Base-by-base conservation (phyloP, 352 stramenopile genomes). In the Globisporangium uncinulatum region DNA sequence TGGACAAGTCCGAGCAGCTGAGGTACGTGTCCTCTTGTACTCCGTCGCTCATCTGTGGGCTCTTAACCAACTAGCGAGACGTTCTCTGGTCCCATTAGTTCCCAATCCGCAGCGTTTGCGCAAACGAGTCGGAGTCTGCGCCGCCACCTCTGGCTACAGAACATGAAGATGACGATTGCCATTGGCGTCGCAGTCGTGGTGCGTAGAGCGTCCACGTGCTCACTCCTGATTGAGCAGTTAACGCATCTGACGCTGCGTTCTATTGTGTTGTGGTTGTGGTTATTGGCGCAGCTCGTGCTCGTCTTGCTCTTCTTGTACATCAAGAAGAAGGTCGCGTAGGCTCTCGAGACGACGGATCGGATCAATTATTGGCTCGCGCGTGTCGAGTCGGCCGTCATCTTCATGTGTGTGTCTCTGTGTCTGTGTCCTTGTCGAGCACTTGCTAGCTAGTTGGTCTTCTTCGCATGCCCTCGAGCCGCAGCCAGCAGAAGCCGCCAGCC, bases 161-260 rank as follows among this genome's bases (percentile, higher is more conserved):
- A 95, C 51, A 65, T 95, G 32, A 95, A 95, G 68, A 87, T 94
- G 82, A 93, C 80, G 56, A 82, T 92, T 60, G 79, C 81, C 15
- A 87, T 90, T 36, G 78, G 70, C 54, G 66, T 86, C 54, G 63
- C 90, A 36, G 66, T 83, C 65, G 54, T 73, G 61, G 86, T 95
- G 83, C 31, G 82, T 37, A 17, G 24, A 29, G 24, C 24, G 24
- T 29, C 24, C 24, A 29, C 24, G 24, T 29, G 24, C 24, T 1
- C 24, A 1, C 24, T 29, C 24, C 24, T n/a, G 15, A 15, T 51
- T 20, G 21, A 11, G 21, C 31, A 8, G 8, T 19, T 21, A 15
- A 54, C 21, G 32, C 19, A 6, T 53, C 0, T 66, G 42, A 37
- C 34, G 17, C n/a, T 59, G n/a, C n/a, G n/a, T n/a, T n/a, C n/a